Evolutionary conservation across 345 rosid species (phyloP).

Genomic region (Camelina neglecta): DNA sequence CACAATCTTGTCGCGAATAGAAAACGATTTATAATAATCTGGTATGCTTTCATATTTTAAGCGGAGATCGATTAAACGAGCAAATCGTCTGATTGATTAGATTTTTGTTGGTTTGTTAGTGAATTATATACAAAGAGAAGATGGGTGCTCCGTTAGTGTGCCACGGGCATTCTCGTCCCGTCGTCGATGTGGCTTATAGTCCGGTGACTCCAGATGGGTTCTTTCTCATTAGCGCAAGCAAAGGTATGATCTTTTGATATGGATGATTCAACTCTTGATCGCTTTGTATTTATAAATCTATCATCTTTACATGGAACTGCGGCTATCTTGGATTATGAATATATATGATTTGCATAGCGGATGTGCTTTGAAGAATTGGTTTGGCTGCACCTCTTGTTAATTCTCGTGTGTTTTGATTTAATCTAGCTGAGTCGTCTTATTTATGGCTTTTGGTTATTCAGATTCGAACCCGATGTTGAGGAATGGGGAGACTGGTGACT

Average conservation of each 20-base stretch:
- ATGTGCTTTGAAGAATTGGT: neutral
- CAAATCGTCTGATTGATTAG: conserved; percentile 8
- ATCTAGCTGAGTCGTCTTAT: neutral
- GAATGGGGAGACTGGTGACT: conserved; percentile 99
- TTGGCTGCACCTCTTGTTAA: neutral
- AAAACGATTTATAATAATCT: neutral
- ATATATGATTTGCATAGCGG: neutral
- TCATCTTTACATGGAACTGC: conserved; percentile 10
- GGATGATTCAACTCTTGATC: conserved; percentile 11
- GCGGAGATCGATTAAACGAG: conserved; percentile 1
- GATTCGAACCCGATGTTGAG: conserved; percentile 98
- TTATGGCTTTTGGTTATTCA: conserved; percentile 41
- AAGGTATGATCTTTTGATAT: conserved; percentile 50
- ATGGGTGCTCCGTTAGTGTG: conserved; percentile 75
- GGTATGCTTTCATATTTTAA: neutral
- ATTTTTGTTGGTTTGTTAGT: conserved; percentile 19
- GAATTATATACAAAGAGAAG: conserved; percentile 55
- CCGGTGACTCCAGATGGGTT: conserved; percentile 86
- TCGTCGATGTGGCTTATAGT: conserved; percentile 77
- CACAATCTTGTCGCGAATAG: conserved; percentile 5
- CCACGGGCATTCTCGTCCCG: conserved; percentile 91
- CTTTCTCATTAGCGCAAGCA: conserved; percentile 86
- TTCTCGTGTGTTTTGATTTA: neutral
- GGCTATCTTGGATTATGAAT: conserved; percentile 13
- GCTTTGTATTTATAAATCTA: conserved; percentile 5